Evolutionary conservation across 2,329 filamentous ascomycete species (phyloP), one percentile per base, ranked within the genome.

Genomic region (Aspergillus sp.): DNA sequence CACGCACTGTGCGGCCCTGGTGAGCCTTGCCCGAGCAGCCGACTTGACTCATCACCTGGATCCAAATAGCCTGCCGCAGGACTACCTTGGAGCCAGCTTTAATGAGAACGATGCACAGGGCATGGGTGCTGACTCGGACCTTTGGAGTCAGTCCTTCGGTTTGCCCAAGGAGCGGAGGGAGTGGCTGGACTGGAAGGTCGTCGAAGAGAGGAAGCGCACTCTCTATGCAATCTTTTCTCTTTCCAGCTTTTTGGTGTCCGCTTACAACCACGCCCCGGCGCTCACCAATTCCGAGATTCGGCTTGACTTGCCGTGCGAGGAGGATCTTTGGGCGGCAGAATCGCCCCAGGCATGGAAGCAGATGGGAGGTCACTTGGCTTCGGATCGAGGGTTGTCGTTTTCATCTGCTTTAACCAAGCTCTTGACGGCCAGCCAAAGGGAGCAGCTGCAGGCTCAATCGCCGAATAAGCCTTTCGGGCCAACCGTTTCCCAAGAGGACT

Each of bases 251-350:
- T 68, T 94, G 10, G 86, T 94, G 11, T 86, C 85, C 3, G 85
- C 86, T 2, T 95, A 95, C 64, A 95, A 95, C 55, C 86, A 94
- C 55, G 76, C 84, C 1, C 91, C 89, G 5, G 81, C 85, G 1
- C 71, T 98, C 48, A 86, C 89, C 27, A 96, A 96, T 56, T 95
- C 89, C 0, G 89, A 98, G 57, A 88, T 96, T 32, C 71, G 79
- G 33, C 71, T 95, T 15, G 84, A 94, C 49, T 68, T 96, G 12
- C 91, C 91, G 2, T 95, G 88, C 46, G 86, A 93, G 52, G 91
- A 98, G 57, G 82, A 93, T 37, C 77, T 94, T 30, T 96, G 86
- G 71, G 72, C 80, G 5, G 86, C 86, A 1, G 82, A 93, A 42
- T 86, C 74, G 24, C 78, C 83, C n/a, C 74, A 80, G n/a, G 74